phyloP scores from a whole-genome alignment of 1,139 yeast genomes.

The Kodamaea arcana region DNA sequence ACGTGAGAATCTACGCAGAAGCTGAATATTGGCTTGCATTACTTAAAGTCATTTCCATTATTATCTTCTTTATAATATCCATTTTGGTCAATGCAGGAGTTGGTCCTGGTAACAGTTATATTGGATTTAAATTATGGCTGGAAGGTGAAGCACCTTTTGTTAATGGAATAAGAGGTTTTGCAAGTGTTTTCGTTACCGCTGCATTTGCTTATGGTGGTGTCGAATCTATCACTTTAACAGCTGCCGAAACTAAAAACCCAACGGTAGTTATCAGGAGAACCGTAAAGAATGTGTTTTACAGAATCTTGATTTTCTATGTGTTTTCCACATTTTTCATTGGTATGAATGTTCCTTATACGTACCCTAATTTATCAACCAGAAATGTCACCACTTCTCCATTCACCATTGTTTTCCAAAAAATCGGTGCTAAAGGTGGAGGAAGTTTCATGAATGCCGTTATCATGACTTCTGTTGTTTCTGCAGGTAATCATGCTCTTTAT shows the following conservation, averaged over 20 bases:
- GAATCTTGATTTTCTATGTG: slow-evolving; percentile 37
- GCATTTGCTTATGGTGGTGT: slow-evolving; percentile 69
- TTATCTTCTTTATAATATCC: slow-evolving; percentile 38
- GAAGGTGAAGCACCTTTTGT: slow-evolving; percentile 41
- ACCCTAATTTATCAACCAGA: slow-evolving; percentile 36
- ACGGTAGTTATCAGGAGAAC: slow-evolving; percentile 53
- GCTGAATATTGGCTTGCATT: slow-evolving; percentile 39
- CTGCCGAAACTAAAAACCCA: slow-evolving; percentile 64
- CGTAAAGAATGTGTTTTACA: slow-evolving; percentile 55
- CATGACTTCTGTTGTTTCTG: slow-evolving; percentile 42
- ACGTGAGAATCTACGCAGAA: slow-evolving; percentile 47
- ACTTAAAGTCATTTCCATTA: slow-evolving; percentile 35
- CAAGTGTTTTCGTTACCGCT: slow-evolving; percentile 45
- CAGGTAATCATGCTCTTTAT: slow-evolving; percentile 43
- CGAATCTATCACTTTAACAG: slow-evolving; percentile 60
- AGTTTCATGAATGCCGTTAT: slow-evolving; percentile 45
- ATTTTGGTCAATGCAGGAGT: slow-evolving; percentile 32
- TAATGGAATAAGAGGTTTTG: slow-evolving; percentile 38
- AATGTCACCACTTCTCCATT: slow-evolving; percentile 58
- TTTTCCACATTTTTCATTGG: slow-evolving; percentile 44
- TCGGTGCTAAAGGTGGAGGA: slow-evolving; percentile 42
- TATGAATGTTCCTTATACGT: slow-evolving; percentile 40
- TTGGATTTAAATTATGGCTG: slow-evolving; percentile 39
- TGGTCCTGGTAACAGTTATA: slow-evolving; percentile 30
- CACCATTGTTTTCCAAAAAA: slow-evolving; percentile 57